Base-by-base conservation (phyloP, 2,329 filamentous ascomycete genomes). In the Penicillium sp. region DNA sequence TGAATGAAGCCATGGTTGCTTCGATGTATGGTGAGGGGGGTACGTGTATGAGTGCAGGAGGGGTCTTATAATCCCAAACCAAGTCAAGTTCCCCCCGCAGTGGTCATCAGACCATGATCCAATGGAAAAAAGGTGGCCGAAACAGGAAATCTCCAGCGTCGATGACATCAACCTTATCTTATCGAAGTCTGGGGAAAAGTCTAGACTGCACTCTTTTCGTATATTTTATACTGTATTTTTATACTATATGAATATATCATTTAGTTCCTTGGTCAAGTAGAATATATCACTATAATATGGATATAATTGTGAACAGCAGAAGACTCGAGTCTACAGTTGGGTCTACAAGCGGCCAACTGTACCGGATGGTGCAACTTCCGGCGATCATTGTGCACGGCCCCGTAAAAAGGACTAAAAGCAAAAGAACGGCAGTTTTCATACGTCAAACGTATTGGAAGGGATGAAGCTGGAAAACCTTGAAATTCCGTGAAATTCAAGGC, bases 1-100 rank as follows among this genome's bases (percentile, higher is more conserved):
- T 94, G 70, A 84, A 63, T 24, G 14, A 44, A 8, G 54, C 51
- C 62, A 65, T 65, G 42, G 6, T 58, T 34, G 24, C 21, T 40
- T 11, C 39, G 38, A 43, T 29, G 11, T 18, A 18, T 18, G 18
- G 18, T 18, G 18, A 18, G 18, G 18, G 18, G 18, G 2, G 18
- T 18, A 18, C 18, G 18, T 18, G 18, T 18, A 31, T 45, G 9
- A n/a, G 16, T 38, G 13, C 14, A 11, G 29, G 48, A 31, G 39
- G 47, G 39, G 39, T 43, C 32, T 48, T 53, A 48, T 53, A 42
- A 41, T 18, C 18, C 18, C 11, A 18, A 50, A 18, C 7, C 11
- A 24, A 14, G 18, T 22, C 16, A 18, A 16, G 46, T 18, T 47
- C 34, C 42, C 43, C 48, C 42, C 48, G 32, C 40, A 31, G 0